These are phyloP conservation scores for slime mould (Dictyostelium discoideum) DNA, from an alignment of 78 protist genomes.

Conservation along the genomic window dicty_2.7 NC_007088.5:1495501-1496000, in stretches of 20 bases:
- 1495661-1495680: conserved; percentile 62
- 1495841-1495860: conserved; percentile 50
- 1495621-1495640: neutral
- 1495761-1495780: conserved; percentile 16
- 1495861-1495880: conserved; percentile 24
- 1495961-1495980: conserved; percentile 40
- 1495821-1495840: conserved; percentile 49
- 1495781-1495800: neutral
- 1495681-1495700: neutral
- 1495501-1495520: conserved; percentile 82
- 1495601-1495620: neutral
- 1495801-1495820: neutral
- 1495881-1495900: conserved; percentile 20
- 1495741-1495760: conserved; percentile 28
- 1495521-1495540: conserved; percentile 49
- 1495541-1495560: conserved; percentile 9
- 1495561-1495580: conserved; percentile 38
- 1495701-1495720: conserved; percentile 71
- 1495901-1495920: conserved; percentile 13
- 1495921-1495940: conserved; percentile 6
- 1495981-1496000: neutral
- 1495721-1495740: conserved; percentile 71
- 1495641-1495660: neutral
- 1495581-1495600: conserved; percentile 12
- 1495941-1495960: conserved; percentile 14